Base-by-base conservation (phyloP, 345 rosid genomes). In the Jatropha curcas region DNA sequence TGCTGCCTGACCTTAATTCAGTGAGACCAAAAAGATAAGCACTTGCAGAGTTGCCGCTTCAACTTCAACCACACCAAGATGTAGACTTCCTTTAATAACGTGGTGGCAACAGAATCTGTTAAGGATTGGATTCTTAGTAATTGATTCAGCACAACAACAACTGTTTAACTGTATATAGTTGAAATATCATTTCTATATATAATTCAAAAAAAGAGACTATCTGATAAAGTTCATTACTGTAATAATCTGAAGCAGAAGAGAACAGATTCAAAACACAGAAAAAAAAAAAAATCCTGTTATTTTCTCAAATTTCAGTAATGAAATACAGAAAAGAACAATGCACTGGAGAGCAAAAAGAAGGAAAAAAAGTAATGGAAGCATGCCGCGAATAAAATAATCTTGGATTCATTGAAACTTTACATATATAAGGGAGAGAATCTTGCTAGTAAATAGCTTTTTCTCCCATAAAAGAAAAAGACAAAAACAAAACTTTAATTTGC, bases 351-450 rank as follows among this genome's bases (percentile, higher is more conserved):
- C 24, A 33, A 56, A 25, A 13, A 10, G 7, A 14, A 35, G 48
- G 34, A 55, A 16, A 5, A 17, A 71, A 43, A 65, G 41, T 22
- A n/a, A 57, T 22, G 45, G 67, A 67, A 17, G 55, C 11, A 20
- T 70, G 20, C 37, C 6, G n/a, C 17, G 58, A 48, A 30, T 11
- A 19, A 39, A 65, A 33, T 71, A 55, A 41, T 55, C 60, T 57
- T 75, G 67, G 65, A 75, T 65, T 74, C 52, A 39, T 19, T 31
- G 70, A 61, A 77, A 64, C 82, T 79, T 68, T 75, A 79, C 79
- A 81, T 27, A 70, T 71, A 67, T 48, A 58, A 77, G 58, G 62
- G 75, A 78, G 83, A 79, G 84, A 67, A 57, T 65, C 74, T 76
- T 74, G 39, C 6, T 61, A 70, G 68, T 61, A 57, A 62, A 39